A percentile compares a stretch with the other conserved stretches of the same genome.
phyloP scores from a whole-genome alignment of 345 rosid genomes.

The Euphorbia lathyris region DNA sequence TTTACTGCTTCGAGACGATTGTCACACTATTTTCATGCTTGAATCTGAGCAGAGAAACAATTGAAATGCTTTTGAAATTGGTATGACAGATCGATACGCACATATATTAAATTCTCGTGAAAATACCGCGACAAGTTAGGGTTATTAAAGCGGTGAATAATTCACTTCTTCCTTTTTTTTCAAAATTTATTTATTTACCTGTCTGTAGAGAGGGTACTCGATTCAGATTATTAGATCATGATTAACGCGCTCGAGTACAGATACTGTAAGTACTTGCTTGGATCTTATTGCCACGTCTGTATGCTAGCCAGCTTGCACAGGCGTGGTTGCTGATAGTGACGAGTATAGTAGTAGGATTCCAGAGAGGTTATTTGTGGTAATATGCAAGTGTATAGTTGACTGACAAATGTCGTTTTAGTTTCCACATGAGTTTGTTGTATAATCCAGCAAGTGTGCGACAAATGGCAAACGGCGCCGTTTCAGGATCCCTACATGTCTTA shows the following conservation, averaged over 20 bases:
- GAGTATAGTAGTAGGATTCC: not conserved
- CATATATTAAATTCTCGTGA: not conserved
- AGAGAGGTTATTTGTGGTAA: not conserved
- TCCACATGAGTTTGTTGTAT: not conserved
- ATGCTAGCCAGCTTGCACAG: not conserved
- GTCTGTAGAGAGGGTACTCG: not conserved
- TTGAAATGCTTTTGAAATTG: not conserved
- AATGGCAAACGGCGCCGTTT: not conserved
- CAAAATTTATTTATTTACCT: not conserved
- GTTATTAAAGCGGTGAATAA: not conserved
- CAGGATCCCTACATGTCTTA: not conserved
- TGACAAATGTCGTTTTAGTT: not conserved
- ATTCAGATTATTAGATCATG: not conserved
- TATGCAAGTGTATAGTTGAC: not conserved
- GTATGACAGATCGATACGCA: not conserved
- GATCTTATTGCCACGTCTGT: not conserved
- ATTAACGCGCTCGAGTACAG: not conserved
- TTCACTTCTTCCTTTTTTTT: not conserved
- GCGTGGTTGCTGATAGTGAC: not conserved
- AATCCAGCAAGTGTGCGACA: not conserved
- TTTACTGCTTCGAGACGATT: not conserved
- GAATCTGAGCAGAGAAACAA: not conserved
- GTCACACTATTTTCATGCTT: slow-evolving; percentile 1
- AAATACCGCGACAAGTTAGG: not conserved
- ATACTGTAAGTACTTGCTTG: not conserved